Conservation (phyloP, 208 protist genomes). For the Trypanosoma avium region DNA sequence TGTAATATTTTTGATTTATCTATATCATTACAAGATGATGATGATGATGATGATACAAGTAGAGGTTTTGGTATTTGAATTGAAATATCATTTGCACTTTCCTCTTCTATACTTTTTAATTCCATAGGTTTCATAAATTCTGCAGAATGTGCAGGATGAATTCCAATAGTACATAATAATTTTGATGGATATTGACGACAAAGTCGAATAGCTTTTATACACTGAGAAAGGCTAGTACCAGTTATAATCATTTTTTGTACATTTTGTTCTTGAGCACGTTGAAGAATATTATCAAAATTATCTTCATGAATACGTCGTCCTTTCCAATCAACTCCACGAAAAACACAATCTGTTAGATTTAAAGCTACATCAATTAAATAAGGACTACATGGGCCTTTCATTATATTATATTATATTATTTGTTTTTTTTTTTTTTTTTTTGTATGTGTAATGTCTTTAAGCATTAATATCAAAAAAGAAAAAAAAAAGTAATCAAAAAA, state of each 20-base stretch:
- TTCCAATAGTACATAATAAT: conserved; percentile 79
- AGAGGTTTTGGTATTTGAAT: conserved; percentile 25
- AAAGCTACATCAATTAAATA: conserved; percentile 86
- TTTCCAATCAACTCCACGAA: conserved; percentile 84
- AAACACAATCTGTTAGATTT: conserved; percentile 90
- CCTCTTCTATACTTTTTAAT: conserved; percentile 23
- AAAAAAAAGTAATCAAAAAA: conserved; percentile 19
- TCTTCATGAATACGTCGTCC: conserved; percentile 73
- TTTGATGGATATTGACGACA: conserved; percentile 60
- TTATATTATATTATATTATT: background rate
- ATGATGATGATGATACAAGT: background rate
- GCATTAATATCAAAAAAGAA: conserved; percentile 13
- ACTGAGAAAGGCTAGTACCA: conserved; percentile 74
- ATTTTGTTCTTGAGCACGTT: conserved; percentile 43
- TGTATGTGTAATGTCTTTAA: background rate
- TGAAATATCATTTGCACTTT: conserved; percentile 34
- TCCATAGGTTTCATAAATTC: conserved; percentile 67
- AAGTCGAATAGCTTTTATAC: conserved; percentile 76
- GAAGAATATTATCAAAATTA: conserved; percentile 80
- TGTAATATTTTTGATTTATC: conserved; percentile 5
- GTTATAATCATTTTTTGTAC: conserved; percentile 86
- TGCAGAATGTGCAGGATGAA: conserved; percentile 79
- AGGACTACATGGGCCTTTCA: conserved; percentile 28
- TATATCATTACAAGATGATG: background rate
- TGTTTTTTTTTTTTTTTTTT: background rate